phyloP scores from a whole-genome alignment of 73 alveolate species.

The Paraurostyla sp. region DNA sequence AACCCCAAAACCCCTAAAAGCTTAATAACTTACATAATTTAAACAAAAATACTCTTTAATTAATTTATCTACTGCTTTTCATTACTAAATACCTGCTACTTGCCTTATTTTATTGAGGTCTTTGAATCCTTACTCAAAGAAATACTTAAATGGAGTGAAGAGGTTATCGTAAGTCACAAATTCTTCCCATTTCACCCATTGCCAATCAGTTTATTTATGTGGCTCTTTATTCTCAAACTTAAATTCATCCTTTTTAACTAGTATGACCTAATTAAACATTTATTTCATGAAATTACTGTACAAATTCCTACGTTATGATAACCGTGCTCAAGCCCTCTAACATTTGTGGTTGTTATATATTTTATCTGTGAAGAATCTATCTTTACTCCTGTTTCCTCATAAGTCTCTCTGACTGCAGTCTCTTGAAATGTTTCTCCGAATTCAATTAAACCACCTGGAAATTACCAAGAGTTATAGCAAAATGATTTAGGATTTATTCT shows the following conservation, averaged over 20 bases:
- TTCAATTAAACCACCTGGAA: constrained; percentile 91
- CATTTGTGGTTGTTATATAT: constrained; percentile 81
- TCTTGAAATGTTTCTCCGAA: constrained; percentile 83
- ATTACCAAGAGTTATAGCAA: constrained; percentile 28
- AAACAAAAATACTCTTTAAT: too few species aligned
- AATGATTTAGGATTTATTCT: constrained; percentile 7
- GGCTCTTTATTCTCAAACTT: constrained; percentile 80
- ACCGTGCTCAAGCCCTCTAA: constrained; percentile 67
- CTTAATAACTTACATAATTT: too few species aligned
- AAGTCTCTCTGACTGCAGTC: constrained; percentile 81
- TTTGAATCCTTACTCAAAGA: constrained; percentile 42
- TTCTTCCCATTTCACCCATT: constrained; percentile 80
- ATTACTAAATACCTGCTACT: neutral
- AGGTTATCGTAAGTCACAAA: constrained; percentile 52
- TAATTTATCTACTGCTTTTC: too few species aligned
- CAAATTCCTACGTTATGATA: constrained; percentile 82
- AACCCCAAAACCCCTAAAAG: too few species aligned
- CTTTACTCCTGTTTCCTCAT: constrained; percentile 83
- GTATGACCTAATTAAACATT: constrained; percentile 71
- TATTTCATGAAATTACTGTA: constrained; percentile 31
- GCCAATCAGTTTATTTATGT: constrained; percentile 82
- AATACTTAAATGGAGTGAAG: constrained; percentile 26
- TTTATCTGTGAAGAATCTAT: constrained; percentile 70
- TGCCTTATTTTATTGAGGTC: constrained; percentile 38
- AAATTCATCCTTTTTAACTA: constrained; percentile 75